Evolutionary conservation across 2,329 filamentous ascomycete genomes (phyloP), one percentile per base, ranked within the genome.

Genomic region (Cytospora mali): DNA sequence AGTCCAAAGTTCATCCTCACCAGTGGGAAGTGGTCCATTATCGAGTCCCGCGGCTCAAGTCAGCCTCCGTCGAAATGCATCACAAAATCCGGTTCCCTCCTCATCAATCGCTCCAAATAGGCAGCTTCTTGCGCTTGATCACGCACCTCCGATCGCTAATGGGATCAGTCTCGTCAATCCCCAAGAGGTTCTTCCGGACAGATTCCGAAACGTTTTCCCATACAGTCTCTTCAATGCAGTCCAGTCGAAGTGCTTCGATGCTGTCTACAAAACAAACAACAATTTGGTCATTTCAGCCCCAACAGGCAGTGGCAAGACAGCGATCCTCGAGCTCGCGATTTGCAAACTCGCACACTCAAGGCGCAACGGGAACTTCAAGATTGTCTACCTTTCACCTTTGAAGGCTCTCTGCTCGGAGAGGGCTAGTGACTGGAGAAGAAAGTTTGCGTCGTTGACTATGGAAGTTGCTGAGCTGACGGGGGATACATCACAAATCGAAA

Each of bases 291-390:
- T 96, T 16, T 88, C 91, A 1, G 89, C 92, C 9, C 92, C 92
- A 0, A 96, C 92, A 0, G 91, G 92, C 10, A 93, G 91, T 72
- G 92, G 92, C 2, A 96, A 96, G 73, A 96, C 92, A 0, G 90
- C 82, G 0, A 81, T 95, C 11, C 82, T 96, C 66, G 92, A 96
- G 73, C 80, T 96, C 52, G 91, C 91, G 4, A 90, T 96, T 39
- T 94, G 91, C 74, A 87, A 85, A 62, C 79, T 93, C 3, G 79
- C 90, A 28, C 80, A 81, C 39, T 79, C 76, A 5, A 79, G 83
- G 54, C 73, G 80, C 73, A 70, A 84, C 75, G 69, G 85, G 76
- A 71, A 87, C 54, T 93, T 88, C 80, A 96, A 96, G 73, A 86
- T 94, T 50, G 84, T 96, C 3, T 96, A 96, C 69, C 89, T 92